phyloP scores from a whole-genome alignment of 257 asterid genomes.

The Catharanthus roseus region DNA sequence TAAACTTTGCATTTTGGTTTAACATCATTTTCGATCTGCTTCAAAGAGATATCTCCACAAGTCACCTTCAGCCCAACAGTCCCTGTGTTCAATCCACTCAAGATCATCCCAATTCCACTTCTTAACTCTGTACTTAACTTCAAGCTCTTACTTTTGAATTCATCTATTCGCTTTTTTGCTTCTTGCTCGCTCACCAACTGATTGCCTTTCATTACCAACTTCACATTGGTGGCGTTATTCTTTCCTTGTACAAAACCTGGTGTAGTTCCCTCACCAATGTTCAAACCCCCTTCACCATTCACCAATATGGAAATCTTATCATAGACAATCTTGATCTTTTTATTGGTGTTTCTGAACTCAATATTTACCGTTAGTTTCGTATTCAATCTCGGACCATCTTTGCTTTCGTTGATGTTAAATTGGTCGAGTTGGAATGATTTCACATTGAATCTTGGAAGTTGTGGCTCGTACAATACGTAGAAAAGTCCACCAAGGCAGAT shows the following conservation, averaged over 20 bases:
- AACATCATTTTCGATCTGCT: constrained; percentile 14
- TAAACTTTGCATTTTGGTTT: constrained; percentile 15
- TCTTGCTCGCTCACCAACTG: neutral
- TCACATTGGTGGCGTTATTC: constrained; percentile 12
- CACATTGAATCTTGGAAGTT: constrained; percentile 35
- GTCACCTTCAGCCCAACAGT: constrained; percentile 6
- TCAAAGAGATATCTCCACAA: constrained; percentile 16
- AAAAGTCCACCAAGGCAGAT: constrained; percentile 22
- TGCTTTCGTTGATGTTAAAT: constrained; percentile 18
- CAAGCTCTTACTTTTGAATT: constrained; percentile 14
- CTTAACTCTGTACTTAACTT: neutral
- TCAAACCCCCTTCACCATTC: constrained; percentile 9
- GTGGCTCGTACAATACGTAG: constrained; percentile 42
- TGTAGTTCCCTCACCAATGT: neutral
- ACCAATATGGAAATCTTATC: constrained; percentile 19
- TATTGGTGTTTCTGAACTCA: constrained; percentile 34
- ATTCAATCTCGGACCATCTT: constrained; percentile 28
- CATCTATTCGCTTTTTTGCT: neutral
- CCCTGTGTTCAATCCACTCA: constrained; percentile 12
- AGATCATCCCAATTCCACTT: constrained; percentile 15
- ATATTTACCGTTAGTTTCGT: constrained; percentile 19
- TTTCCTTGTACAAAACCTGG: constrained; percentile 15
- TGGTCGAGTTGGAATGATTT: constrained; percentile 27
- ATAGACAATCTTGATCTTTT: constrained; percentile 26
- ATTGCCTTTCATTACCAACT: neutral